phyloP scores from a whole-genome alignment of 176 grass and related monocot species.

The Carex myosuroides region DNA sequence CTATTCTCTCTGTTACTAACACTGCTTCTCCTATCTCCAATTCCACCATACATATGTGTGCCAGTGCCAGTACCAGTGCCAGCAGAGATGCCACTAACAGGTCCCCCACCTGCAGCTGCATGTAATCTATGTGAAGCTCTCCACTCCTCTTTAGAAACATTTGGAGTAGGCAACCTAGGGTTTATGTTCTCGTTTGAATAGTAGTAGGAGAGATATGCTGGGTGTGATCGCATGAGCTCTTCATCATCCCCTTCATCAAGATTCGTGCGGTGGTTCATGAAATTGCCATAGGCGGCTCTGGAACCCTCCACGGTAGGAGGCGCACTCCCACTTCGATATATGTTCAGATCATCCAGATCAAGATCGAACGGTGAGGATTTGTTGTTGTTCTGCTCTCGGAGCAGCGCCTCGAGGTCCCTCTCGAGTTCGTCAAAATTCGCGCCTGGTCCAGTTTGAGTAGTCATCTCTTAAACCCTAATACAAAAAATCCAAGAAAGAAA shows the following conservation, averaged over 20 bases:
- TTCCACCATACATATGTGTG: conserved; percentile 30
- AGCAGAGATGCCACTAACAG: background rate
- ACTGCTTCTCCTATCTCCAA: conserved; percentile 51
- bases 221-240: conserved; percentile 69
- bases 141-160: conserved; percentile 87
- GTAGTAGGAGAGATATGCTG: conserved; percentile 68
- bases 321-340: conserved; percentile 73
- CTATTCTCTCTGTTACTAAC: conserved; percentile 23
- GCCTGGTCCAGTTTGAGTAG: conserved; percentile 20
- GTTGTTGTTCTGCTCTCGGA: conserved; percentile 55
- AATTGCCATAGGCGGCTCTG: conserved; percentile 39
- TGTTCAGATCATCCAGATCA: conserved; percentile 63
- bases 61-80: background rate
- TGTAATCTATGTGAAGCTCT: conserved; percentile 57
- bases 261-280: conserved; percentile 25
- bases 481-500: background rate
- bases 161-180: conserved; percentile 70
- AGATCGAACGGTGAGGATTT: conserved; percentile 23
- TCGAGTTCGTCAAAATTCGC: conserved; percentile 72
- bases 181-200: conserved; percentile 86
- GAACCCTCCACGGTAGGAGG: conserved; percentile 82
- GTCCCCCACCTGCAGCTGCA: background rate
- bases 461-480: conserved; percentile 35
- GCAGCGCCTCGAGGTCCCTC: conserved; percentile 62
- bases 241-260: conserved; percentile 65